phyloP scores from a whole-genome alignment of 2,329 filamentous ascomycete genomes.

The Dissoconium aciculare region DNA sequence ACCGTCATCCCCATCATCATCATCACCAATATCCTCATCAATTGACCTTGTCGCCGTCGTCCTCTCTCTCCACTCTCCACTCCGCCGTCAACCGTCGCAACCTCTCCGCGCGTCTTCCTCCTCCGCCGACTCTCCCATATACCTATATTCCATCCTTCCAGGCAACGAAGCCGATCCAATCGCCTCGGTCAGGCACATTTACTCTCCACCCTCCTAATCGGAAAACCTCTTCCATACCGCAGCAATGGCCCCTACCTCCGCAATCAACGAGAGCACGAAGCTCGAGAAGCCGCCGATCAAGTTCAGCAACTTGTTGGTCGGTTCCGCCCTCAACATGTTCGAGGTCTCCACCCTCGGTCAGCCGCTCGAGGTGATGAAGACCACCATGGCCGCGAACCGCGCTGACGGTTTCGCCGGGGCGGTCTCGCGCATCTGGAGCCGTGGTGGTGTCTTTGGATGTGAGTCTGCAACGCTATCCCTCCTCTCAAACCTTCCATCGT shows the following conservation, averaged over 20 bases:
- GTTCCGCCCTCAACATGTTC: conserved; percentile 89
- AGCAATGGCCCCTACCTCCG: conserved; percentile 25
- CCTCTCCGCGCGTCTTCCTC: conserved; percentile 8
- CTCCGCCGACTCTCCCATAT: conserved; percentile 14
- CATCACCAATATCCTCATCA: no score
- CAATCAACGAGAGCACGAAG: conserved; percentile 26
- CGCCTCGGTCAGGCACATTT: conserved; percentile 93
- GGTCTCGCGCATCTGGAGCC: conserved; percentile 76
- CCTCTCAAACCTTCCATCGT: no score
- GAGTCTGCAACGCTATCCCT: conserved; percentile 34
- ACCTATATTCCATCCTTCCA: conserved; percentile 12
- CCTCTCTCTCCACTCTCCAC: conserved; percentile 6
- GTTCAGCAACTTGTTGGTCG: conserved; percentile 96
- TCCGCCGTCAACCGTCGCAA: no score
- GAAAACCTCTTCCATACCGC: conserved; percentile 38
- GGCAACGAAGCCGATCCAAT: conserved; percentile 72
- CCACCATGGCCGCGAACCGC: conserved; percentile 96
- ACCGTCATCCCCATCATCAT: no score
- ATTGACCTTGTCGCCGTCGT: no score
- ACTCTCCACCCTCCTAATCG: conserved; percentile 9
- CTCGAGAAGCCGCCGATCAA: conserved; percentile 99
- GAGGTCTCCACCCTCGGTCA: conserved; percentile 62
- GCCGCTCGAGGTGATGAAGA: conserved; percentile 97
- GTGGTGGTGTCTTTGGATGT: conserved; percentile 91
- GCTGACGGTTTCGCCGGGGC: conserved; percentile 71